Evolutionary conservation across 345 rosid species (phyloP), one percentile per base, ranked within the genome.

Genomic region (Aquilaria malaccensis): DNA sequence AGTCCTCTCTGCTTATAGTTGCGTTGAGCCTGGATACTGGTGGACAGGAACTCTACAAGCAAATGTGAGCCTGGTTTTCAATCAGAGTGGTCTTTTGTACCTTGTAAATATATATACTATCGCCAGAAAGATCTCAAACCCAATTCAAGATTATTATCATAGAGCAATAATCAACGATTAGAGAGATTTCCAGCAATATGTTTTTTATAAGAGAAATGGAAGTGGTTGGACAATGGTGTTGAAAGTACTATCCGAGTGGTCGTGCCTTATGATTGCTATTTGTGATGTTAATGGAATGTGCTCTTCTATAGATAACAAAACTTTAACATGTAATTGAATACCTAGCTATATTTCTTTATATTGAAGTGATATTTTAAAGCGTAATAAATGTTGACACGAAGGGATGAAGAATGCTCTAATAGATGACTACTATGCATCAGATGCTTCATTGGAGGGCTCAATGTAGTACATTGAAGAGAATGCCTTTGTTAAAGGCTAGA

Each of bases 11-110:
- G 72, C 70, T 6, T 67, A 56, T 61, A 49, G 48, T 59, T 55
- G 56, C 30, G 68, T 70, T 41, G 79, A 64, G 67, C 72, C 67
- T 56, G 72, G 75, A 30, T 75, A 67, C 13, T 75, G 72, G 69
- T 47, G 15, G 45, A 63, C 72, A 13, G 9, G 1, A 31, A 67
- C 72, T 1, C 62, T 47, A 13, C 33, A 56, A 5, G 32, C 13
- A 32, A 64, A 47, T 56, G 69, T 60, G 63, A 63, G 70, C 52
- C 22, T 70, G 30, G 33, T 70, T 51, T 67, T 70, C 67, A 67
- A 75, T 31, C 60, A 67, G 58, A 64, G 33, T 47, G 70, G 67
- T 60, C 56, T 67, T 9, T 13, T 60, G 49, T 63, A 75, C 45
- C 58, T 60, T 22, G 53, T 11, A 51, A 62, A 68, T 37, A 54